Conservation (phyloP, 2,329 filamentous ascomycete species). For the Gnomoniopsis smithogilvyi region DNA sequence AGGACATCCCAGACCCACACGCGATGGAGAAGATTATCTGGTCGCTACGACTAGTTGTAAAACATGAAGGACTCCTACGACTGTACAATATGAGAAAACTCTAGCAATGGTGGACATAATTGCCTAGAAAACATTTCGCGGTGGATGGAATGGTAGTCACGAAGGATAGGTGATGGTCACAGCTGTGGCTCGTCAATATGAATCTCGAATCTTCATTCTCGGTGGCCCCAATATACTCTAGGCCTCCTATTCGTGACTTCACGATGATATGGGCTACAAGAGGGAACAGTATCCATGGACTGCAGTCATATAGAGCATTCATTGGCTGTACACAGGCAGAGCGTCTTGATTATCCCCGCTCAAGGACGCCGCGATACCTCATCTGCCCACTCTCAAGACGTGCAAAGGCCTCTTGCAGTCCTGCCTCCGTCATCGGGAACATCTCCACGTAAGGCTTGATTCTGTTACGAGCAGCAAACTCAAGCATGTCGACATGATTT, state of each 20-base stretch:
- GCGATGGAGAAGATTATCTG: not conserved
- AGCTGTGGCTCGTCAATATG: not conserved
- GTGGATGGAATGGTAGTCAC: not conserved
- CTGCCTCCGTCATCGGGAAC: constrained; percentile 19
- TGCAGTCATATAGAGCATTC: not conserved
- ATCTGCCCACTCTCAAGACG: constrained; percentile 18
- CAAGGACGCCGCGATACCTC: constrained; percentile 19
- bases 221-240: not conserved
- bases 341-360: not conserved
- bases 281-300: not conserved
- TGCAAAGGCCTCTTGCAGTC: constrained; percentile 15
- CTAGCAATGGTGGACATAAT: not conserved
- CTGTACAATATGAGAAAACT: not conserved
- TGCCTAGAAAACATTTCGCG: not conserved
- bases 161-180: not conserved
- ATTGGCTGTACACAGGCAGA: not conserved
- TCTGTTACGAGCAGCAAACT: constrained; percentile 17
- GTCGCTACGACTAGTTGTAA: not conserved
- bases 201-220: not conserved
- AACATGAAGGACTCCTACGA: not conserved
- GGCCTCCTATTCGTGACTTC: not conserved
- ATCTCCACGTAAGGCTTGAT: constrained; percentile 18
- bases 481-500: constrained; percentile 18
- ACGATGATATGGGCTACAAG: not conserved
- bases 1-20: not conserved